Conservation (phyloP, 768 basidiomycete species). For the Dendrothele bispora region DNA sequence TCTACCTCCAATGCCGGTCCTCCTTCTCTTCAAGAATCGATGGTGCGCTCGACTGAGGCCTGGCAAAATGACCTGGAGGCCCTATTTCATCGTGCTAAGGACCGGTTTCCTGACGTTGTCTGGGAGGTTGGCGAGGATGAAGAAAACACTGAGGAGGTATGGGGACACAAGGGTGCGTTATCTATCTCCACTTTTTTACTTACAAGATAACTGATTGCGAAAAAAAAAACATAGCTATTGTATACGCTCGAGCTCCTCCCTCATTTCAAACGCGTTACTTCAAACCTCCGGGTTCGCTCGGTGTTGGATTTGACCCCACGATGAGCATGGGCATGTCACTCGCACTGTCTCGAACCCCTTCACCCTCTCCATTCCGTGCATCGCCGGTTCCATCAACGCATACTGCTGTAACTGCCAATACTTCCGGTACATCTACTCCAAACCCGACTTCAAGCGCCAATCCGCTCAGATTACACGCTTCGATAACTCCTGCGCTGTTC, state of each 20-base stretch:
- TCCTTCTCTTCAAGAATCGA: conserved; percentile 64
- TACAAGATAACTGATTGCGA: no score
- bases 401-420: conserved; percentile 29
- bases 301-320: conserved; percentile 67
- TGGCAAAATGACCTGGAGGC: conserved; percentile 84
- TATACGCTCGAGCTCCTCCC: conserved; percentile 92
- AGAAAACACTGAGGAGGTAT: conserved; percentile 62
- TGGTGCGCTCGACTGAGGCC: conserved; percentile 59
- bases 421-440: no score
- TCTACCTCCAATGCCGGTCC: not conserved
- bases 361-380: conserved; percentile 43
- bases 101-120: conserved; percentile 95
- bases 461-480: conserved; percentile 62
- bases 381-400: conserved; percentile 48
- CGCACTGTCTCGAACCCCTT: conserved; percentile 43
- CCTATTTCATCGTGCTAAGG: conserved; percentile 82
- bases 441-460: no score
- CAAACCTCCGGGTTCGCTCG: no score
- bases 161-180: conserved; percentile 90
- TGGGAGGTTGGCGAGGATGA: conserved; percentile 65
- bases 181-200: not conserved
- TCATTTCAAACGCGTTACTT: conserved; percentile 91
- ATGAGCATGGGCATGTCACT: conserved; percentile 51
- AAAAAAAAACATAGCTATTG: conserved; percentile 83
- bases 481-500: conserved; percentile 79